A percentile compares a stretch with the other conserved stretches of the same genome.
phyloP scores from a whole-genome alignment of 768 basidiomycete genomes.

The Termitomyces sp. region DNA sequence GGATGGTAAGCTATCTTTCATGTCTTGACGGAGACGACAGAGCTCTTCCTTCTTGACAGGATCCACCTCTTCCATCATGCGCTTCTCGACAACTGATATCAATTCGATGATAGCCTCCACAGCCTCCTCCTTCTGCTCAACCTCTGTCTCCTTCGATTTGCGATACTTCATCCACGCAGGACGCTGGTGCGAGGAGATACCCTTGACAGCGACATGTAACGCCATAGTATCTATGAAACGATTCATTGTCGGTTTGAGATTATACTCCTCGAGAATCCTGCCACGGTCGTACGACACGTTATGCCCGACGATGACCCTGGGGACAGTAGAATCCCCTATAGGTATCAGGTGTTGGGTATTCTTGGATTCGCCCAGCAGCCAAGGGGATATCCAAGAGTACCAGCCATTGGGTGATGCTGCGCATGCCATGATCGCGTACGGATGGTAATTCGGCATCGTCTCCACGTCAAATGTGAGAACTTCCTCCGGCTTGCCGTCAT shows the following conservation, averaged over 20 bases:
- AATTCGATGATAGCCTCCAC: constrained; percentile 50
- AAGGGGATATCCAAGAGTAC: constrained; percentile 97
- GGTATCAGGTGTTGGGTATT: constrained; percentile 70
- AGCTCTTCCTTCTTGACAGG: constrained; percentile 42
- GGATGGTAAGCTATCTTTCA: constrained; percentile 35
- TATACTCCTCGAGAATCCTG: constrained; percentile 81
- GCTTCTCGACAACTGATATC: constrained; percentile 39
- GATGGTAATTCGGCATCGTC: constrained; percentile 79
- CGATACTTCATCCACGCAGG: constrained; percentile 89
- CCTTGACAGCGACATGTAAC: constrained; percentile 88
- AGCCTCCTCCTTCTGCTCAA: constrained; percentile 59
- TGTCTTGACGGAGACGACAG: constrained; percentile 27
- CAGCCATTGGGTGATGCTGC: constrained; percentile 81
- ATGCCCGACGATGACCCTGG: constrained; percentile 84
- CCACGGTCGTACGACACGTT: constrained; percentile 94
- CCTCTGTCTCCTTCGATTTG: constrained; percentile 59
- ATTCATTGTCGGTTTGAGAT: constrained; percentile 57
- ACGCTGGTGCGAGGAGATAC: constrained; percentile 92
- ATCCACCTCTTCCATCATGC: constrained; percentile 46
- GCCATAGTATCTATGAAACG: constrained; percentile 95
- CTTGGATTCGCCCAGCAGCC: constrained; percentile 65
- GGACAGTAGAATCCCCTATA: constrained; percentile 48
- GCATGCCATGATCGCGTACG: constrained; percentile 84
- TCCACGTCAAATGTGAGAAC: constrained; percentile 93
- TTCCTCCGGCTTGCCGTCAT: constrained; percentile 61